These are phyloP conservation scores for Micractinium sp. DNA, from an alignment of 139 green algal species.

Conservation along the genomic window DNA sequence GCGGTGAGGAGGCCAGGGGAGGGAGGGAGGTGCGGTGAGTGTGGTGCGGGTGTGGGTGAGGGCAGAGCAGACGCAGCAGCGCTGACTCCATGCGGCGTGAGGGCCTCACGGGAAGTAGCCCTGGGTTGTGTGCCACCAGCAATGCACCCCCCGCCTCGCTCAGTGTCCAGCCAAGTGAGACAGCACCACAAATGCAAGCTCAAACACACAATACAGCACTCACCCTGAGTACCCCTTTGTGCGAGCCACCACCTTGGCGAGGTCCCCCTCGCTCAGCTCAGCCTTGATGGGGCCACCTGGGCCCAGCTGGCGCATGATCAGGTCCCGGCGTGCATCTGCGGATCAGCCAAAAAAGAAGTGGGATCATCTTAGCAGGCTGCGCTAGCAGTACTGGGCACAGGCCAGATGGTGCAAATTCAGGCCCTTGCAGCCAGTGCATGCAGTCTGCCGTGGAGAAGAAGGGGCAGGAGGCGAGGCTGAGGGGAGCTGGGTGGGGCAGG, in stretches of 20 bases:
- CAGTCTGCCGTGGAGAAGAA: not conserved
- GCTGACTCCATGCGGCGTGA: not conserved
- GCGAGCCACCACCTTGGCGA: slow-evolving; percentile 81
- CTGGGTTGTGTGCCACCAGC: not conserved
- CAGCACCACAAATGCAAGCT: not conserved
- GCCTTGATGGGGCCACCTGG: slow-evolving; percentile 26
- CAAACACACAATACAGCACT: not conserved
- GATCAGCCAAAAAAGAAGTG: not conserved
- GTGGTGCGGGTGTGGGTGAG: too few relatives aligned
- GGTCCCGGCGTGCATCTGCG: slow-evolving; percentile 23
- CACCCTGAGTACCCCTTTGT: slow-evolving; percentile 76
- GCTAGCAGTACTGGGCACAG: not conserved
- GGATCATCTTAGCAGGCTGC: not conserved
- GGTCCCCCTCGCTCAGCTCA: slow-evolving; percentile 62
- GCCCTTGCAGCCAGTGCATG: too few relatives aligned
- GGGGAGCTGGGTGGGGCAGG: not conserved
- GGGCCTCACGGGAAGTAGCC: too few relatives aligned
- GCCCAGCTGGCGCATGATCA: slow-evolving; percentile 39
- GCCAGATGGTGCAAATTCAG: not conserved
- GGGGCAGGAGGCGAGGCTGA: not conserved
- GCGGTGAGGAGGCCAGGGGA: not conserved
- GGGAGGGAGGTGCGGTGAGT: not conserved
- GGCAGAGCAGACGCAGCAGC: not conserved
- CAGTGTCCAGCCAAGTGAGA: not conserved
- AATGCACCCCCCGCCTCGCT: not conserved